A percentile compares a stretch with the other conserved stretches of the same genome.
Conservation (phyloP, 441 rosid species). For the Populus hybrid region DNA sequence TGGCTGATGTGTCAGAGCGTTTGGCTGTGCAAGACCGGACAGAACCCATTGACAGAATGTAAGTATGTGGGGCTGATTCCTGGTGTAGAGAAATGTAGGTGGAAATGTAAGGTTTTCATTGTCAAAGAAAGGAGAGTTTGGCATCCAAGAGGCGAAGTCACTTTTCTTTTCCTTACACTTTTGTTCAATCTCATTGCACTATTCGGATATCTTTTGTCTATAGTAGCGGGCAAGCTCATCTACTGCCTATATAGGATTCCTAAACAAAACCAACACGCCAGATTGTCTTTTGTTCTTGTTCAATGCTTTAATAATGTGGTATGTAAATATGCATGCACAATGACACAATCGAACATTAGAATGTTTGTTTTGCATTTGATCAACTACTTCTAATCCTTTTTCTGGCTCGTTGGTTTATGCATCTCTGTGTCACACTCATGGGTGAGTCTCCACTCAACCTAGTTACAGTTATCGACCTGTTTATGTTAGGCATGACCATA, state of each 20-base stretch:
- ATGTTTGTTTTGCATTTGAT: background rate
- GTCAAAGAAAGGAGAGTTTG: conserved; percentile 5
- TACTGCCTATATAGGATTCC: conserved; percentile 9
- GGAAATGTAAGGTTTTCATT: conserved; percentile 12
- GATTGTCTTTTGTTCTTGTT: conserved; percentile 15
- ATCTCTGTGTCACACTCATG: background rate
- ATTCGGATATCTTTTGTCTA: conserved; percentile 29
- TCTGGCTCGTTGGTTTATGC: background rate
- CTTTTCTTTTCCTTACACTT: conserved; percentile 14
- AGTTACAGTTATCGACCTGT: background rate
- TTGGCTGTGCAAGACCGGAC: conserved; percentile 50
- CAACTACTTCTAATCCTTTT: background rate
- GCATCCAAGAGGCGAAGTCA: conserved; percentile 14
- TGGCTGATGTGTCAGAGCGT: conserved; percentile 71
- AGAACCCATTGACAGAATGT: conserved; percentile 28
- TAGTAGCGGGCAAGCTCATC: conserved; percentile 25
- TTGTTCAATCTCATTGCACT: conserved; percentile 17
- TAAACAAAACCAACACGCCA: conserved; percentile 22
- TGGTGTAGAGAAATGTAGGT: background rate
- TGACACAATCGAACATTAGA: background rate
- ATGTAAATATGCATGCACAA: conserved; percentile 24
- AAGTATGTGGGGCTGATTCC: conserved; percentile 7
- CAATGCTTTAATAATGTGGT: conserved; percentile 21
- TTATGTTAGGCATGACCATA: background rate
- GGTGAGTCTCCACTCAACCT: background rate